Evolutionary conservation across 768 basidiomycete species (phyloP).

Genomic region (Lentinula edodes): DNA sequence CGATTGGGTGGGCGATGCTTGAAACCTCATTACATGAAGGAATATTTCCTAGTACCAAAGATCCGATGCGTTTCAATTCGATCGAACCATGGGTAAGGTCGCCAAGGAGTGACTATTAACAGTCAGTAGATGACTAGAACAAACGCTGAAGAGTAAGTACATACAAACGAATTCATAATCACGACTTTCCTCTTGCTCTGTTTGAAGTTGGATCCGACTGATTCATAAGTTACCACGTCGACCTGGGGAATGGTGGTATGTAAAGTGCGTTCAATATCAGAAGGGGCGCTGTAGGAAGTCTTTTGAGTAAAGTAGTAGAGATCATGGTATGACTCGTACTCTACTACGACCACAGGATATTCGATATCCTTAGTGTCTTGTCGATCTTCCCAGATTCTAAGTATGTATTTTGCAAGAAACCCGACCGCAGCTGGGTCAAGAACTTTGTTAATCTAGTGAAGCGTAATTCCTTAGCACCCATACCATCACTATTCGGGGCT

Average conservation of each 20-base stretch:
- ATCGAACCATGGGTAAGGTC: neutral
- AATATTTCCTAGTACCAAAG: neutral
- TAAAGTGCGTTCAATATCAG: neutral
- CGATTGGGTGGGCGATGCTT: neutral
- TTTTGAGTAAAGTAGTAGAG: neutral
- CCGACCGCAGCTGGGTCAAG: constrained; percentile 19
- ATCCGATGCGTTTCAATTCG: neutral
- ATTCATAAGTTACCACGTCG: neutral
- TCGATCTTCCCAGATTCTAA: constrained; percentile 20
- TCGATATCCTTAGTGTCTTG: neutral
- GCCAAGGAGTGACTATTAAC: neutral
- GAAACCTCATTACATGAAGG: neutral
- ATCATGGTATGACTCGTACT: neutral
- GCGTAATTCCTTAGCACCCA: too few species aligned
- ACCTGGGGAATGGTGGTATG: neutral
- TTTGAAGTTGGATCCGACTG: neutral
- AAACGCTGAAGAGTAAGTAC: neutral
- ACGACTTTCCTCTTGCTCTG: neutral
- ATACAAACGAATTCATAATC: neutral
- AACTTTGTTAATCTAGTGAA: neutral
- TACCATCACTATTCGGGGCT: neutral
- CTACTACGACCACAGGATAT: constrained; percentile 2
- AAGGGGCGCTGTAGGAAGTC: neutral
- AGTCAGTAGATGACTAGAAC: neutral
- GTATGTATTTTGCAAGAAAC: constrained; percentile 21